A percentile compares a stretch with the other conserved stretches of the same genome.
These are phyloP conservation scores for Auricularia auricula-judae DNA, from an alignment of 768 basidiomycete genomes.

Conservation along the genomic window DNA sequence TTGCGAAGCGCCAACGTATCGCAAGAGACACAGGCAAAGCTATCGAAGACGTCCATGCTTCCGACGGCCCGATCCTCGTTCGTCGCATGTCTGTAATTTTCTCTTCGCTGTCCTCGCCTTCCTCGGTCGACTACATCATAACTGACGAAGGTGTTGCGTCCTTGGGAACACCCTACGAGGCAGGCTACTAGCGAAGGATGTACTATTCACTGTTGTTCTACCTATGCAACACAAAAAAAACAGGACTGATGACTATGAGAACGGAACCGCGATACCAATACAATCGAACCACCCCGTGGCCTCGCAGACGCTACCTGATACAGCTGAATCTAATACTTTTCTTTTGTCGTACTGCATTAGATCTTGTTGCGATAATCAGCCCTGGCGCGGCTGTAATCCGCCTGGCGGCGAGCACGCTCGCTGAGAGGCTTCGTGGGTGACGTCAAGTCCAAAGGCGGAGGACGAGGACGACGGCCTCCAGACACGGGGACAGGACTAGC, in stretches of 20 bases:
- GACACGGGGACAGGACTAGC: neutral
- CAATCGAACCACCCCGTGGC: neutral
- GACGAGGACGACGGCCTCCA: neutral
- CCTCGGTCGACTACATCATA: conserved; percentile 68
- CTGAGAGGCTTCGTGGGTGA: neutral
- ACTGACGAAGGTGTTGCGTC: conserved; percentile 42
- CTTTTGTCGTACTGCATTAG: neutral
- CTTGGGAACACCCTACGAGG: neutral
- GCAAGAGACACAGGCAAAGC: conserved; percentile 19
- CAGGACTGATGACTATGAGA: too few relatives aligned
- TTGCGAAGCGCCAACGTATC: conserved; percentile 5
- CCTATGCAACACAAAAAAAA: too few relatives aligned
- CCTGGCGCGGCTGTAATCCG: neutral
- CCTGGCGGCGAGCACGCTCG: neutral
- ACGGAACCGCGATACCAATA: too few relatives aligned
- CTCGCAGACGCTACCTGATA: neutral
- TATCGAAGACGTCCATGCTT: conserved; percentile 4
- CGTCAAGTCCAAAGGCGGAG: neutral
- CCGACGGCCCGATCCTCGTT: conserved; percentile 39
- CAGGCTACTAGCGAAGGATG: neutral
- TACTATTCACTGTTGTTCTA: neutral
- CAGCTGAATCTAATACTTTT: neutral
- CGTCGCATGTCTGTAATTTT: conserved; percentile 72
- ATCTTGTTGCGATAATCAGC: neutral
- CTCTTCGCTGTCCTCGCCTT: conserved; percentile 46